These are phyloP conservation scores for Candida anutae DNA, from an alignment of 1,139 yeast genomes.

Conservation along the genomic window DNA sequence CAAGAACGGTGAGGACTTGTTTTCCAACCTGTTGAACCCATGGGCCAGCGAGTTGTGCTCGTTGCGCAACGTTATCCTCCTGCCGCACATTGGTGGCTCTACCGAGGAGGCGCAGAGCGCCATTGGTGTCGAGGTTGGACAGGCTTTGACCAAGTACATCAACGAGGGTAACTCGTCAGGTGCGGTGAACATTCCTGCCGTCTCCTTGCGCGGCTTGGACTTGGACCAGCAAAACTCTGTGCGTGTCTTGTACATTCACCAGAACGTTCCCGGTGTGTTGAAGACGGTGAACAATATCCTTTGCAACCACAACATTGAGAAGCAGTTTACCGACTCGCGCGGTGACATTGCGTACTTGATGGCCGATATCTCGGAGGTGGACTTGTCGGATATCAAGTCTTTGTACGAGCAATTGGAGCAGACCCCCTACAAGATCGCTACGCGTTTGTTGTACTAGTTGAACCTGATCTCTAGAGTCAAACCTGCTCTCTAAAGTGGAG, in stretches of 20 bases:
- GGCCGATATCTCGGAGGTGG: conserved; percentile 94
- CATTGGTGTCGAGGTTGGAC: conserved; percentile 91
- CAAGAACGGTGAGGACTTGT: conserved; percentile 83
- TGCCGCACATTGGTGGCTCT: conserved; percentile 99
- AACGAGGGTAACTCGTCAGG: conserved; percentile 96
- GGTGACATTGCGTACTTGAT: conserved; percentile 95
- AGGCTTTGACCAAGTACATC: conserved; percentile 80
- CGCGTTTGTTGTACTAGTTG: conserved; percentile 83
- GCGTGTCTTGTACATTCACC: conserved; percentile 93
- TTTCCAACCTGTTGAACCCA: conserved; percentile 60
- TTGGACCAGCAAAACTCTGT: conserved; percentile 84
- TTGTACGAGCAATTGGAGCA: conserved; percentile 81
- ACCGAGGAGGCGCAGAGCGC: conserved; percentile 99
- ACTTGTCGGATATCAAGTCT: conserved; percentile 71
- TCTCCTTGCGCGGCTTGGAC: conserved; percentile 79
- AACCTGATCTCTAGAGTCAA: no score
- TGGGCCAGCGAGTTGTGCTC: conserved; percentile 83
- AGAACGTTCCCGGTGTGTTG: conserved; percentile 98
- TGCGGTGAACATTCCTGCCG: conserved; percentile 99
- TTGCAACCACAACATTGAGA: conserved; percentile 92
- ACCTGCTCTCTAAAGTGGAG: no score
- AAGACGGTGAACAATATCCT: conserved; percentile 94
- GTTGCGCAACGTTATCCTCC: conserved; percentile 80
- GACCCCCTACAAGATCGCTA: conserved; percentile 86
- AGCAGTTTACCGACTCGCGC: conserved; percentile 92